Evolutionary conservation across 2,329 filamentous ascomycete species (phyloP).

Genomic region (Ceratocystis cubensis): DNA sequence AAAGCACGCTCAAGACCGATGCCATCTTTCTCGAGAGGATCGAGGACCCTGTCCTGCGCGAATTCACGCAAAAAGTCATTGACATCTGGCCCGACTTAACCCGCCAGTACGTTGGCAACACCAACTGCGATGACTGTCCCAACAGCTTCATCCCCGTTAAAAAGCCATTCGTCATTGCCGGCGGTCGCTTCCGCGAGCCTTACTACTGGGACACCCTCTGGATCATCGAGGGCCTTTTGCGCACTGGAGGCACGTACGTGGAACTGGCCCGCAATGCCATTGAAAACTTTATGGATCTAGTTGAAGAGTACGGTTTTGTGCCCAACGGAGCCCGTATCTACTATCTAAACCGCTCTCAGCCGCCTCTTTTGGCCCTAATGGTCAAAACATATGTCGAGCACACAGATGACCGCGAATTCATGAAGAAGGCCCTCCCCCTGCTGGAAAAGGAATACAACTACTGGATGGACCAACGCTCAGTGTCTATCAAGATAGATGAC

Average conservation of each 20-base stretch:
- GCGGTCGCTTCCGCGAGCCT: slow-evolving; percentile 56
- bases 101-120: slow-evolving; percentile 41
- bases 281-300: slow-evolving; percentile 56
- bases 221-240: slow-evolving; percentile 53
- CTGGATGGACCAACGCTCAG: slow-evolving; percentile 48
- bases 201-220: slow-evolving; percentile 64
- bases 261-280: slow-evolving; percentile 54
- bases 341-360: slow-evolving; percentile 57
- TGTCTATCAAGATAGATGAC: slow-evolving; percentile 31
- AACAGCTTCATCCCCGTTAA: slow-evolving; percentile 55
- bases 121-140: slow-evolving; percentile 46
- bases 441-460: slow-evolving; percentile 52
- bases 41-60: slow-evolving; percentile 43
- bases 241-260: slow-evolving; percentile 51
- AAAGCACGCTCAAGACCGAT: slow-evolving; percentile 40
- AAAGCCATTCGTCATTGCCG: slow-evolving; percentile 56
- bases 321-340: slow-evolving; percentile 57
- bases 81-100: slow-evolving; percentile 59
- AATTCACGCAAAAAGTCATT: slow-evolving; percentile 53
- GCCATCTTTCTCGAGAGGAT: slow-evolving; percentile 46
- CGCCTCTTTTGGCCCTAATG: slow-evolving; percentile 54
- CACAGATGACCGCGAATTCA: slow-evolving; percentile 47
- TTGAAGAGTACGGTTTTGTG: slow-evolving; percentile 52
- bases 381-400: slow-evolving; percentile 51
- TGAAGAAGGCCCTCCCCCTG: slow-evolving; percentile 48